phyloP scores from a whole-genome alignment of 306 rosid genomes.

The Glycine latifolia region DNA sequence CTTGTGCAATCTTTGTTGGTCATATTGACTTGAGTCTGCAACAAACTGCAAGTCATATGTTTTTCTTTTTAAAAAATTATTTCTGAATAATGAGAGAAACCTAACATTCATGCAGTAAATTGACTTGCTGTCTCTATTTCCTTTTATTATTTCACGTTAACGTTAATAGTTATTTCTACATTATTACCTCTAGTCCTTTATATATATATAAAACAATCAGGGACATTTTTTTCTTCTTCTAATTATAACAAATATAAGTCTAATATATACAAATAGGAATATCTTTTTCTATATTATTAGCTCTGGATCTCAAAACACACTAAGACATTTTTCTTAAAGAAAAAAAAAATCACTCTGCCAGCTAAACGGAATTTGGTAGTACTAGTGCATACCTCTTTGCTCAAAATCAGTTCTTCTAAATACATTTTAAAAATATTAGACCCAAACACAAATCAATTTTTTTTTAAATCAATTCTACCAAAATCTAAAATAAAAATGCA shows the following conservation, averaged over 20 bases:
- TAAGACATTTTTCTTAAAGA: neutral
- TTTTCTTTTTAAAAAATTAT: neutral
- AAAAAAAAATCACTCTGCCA: too few relatives aligned
- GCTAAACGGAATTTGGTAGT: too few relatives aligned
- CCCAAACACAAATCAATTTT: neutral
- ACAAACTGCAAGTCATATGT: conserved; percentile 26
- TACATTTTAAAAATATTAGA: neutral
- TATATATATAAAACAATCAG: too few relatives aligned
- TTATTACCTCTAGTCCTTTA: too few relatives aligned
- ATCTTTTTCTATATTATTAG: too few relatives aligned
- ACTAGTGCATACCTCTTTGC: too few relatives aligned
- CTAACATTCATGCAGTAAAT: conserved; percentile 34
- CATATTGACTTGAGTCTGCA: neutral
- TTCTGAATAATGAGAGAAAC: neutral
- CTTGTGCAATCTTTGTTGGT: too few relatives aligned
- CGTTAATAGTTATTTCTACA: too few relatives aligned
- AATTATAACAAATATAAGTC: too few relatives aligned
- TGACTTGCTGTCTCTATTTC: neutral
- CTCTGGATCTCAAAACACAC: neutral
- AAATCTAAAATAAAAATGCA: neutral
- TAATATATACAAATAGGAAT: too few relatives aligned
- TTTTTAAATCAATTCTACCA: neutral
- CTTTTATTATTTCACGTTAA: neutral
- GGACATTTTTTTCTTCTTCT: too few relatives aligned
- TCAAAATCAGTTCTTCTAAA: neutral